Evolutionary conservation across 179 eudicot species (phyloP), one percentile per base, ranked within the genome.

Genomic region (Spergularia azorica): DNA sequence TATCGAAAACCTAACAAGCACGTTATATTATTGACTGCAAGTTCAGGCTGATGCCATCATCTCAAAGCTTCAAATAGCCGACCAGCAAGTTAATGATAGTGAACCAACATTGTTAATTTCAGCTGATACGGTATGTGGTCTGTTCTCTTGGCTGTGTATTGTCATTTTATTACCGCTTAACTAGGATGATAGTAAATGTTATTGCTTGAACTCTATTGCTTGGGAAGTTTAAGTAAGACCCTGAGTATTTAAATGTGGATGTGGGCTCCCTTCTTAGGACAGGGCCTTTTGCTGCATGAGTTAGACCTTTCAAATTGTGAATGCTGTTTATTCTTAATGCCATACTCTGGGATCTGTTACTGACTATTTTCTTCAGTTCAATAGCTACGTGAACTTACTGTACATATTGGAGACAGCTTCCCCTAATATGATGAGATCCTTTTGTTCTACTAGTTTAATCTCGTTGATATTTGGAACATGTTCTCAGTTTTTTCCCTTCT

Each of bases 31-130:
- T 73, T 71, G 74, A 54, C 18, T 50, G 3, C 65, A 75, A 60
- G 63, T 81, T 71, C 92, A 91, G 97, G 97, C 97, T 72, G 92
- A 90, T 82, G 96, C 94, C 69, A 86, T 93, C 67, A 73, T 88
- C 54, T 88, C 90, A 62, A 91, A 88, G 82, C 91, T 93, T 80
- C 88, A 76, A 56, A 79, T 81, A 67, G 78, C 76, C 71, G 87
- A 84, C 71, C 80, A 80, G 58, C 85, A 88, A 74, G 90, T 85
- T 83, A 85, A 84, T 67, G 91, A 90, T 80, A 85, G 74, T 60
- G 84, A 73, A 20, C 90, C 95, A 73, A 93, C 91, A 59, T 77
- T 91, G 73, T 75, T 93, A 26, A 72, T 93, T 70, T 82, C 97
- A 55, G 90, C 95, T 73, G 97, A 93, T 81, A 92, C 93, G 70